Conservation (phyloP, 1,284 basidiomycete species). For the Coriolopsis trogii region DNA sequence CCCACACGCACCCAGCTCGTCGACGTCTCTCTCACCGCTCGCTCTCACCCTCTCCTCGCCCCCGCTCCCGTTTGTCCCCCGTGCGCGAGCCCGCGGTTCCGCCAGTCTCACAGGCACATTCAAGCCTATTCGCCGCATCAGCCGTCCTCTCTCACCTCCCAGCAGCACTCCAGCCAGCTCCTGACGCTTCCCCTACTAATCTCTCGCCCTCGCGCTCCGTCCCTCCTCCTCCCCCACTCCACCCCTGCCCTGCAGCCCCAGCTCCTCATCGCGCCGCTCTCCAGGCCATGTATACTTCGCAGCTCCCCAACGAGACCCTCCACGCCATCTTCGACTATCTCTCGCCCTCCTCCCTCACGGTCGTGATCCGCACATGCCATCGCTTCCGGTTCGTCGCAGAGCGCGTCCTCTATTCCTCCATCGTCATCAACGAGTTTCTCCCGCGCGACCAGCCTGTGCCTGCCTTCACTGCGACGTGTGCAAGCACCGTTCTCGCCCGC, state of each 20-base stretch:
- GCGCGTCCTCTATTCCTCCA: constrained; percentile 56
- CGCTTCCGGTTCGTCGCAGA: constrained; percentile 59
- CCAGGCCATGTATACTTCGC: constrained; percentile 21
- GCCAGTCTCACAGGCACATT: constrained; percentile 8
- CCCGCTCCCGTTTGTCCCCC: no score
- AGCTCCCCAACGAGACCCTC: constrained; percentile 63
- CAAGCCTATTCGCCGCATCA: constrained; percentile 4
- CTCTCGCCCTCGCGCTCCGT: not conserved
- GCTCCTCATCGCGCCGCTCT: not conserved
- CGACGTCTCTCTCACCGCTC: not conserved
- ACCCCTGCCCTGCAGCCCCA: not conserved
- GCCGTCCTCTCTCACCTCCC: constrained; percentile 1
- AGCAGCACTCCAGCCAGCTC: not conserved
- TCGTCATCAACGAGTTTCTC: constrained; percentile 50
- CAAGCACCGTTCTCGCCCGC: constrained; percentile 49
- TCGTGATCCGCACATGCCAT: constrained; percentile 47
- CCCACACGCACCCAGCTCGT: not conserved
- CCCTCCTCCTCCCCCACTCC: constrained; percentile 1
- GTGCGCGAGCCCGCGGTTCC: not conserved
- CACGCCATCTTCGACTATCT: constrained; percentile 51
- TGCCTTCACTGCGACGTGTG: constrained; percentile 50
- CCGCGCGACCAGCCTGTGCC: constrained; percentile 46
- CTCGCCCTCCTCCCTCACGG: constrained; percentile 41
- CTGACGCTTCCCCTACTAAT: not conserved
- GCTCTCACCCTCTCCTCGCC: not conserved